phyloP scores from a whole-genome alignment of 73 alveolate species.

The Durusdinium trenchii region DNA sequence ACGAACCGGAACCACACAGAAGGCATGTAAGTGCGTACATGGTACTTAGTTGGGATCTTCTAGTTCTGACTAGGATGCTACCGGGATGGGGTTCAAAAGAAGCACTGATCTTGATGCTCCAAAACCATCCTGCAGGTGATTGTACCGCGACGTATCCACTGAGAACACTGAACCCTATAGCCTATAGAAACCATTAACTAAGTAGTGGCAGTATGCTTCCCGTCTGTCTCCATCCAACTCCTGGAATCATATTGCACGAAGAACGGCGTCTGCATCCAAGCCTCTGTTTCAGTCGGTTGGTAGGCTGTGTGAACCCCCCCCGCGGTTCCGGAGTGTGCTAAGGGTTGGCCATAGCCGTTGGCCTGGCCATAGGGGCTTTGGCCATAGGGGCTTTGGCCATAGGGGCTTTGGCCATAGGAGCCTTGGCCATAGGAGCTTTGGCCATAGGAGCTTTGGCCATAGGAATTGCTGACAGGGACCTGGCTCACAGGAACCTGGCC shows the following conservation, averaged over 20 bases:
- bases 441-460: neutral
- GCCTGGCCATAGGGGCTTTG: neutral
- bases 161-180: too few relatives aligned
- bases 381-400: neutral
- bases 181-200: too few relatives aligned
- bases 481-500: neutral
- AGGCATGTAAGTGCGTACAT: too few relatives aligned
- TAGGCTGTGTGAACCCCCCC: conserved; percentile 31
- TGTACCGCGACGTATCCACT: too few relatives aligned
- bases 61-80: too few relatives aligned
- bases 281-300: conserved; percentile 65
- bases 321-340: neutral
- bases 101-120: too few relatives aligned
- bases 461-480: neutral
- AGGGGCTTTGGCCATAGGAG: neutral
- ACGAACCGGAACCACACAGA: too few relatives aligned
- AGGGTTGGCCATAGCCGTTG: neutral
- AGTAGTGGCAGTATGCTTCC: too few relatives aligned
- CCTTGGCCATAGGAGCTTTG: neutral
- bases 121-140: too few relatives aligned
- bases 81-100: too few relatives aligned
- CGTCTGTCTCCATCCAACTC: too few relatives aligned
- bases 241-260: neutral
- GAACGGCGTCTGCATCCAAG: neutral
- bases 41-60: too few relatives aligned